Evolutionary conservation across 2,329 filamentous ascomycete species (phyloP), one percentile per base, ranked within the genome.

Genomic region (Pseudocercospora musae): DNA sequence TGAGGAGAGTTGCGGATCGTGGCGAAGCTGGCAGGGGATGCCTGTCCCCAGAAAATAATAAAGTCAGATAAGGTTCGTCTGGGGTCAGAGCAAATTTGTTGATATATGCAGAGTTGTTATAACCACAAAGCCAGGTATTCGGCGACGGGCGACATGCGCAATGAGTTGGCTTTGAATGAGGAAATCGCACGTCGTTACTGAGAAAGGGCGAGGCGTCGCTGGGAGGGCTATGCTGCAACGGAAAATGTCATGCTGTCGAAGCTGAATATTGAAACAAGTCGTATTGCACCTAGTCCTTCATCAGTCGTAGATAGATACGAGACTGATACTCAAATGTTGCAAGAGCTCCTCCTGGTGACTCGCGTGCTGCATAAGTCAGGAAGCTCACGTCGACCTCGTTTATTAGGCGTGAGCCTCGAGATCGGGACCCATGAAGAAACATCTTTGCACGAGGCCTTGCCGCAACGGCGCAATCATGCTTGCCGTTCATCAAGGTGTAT

Each of bases 1-100:
- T 52, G 48, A 31, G 48, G 48, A 52, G 23, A 29, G 48, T 52
- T 52, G 48, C 48, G 48, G 48, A n/a, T 52, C 48, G 23, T 52
- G 48, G 48, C 48, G 48, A 52, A 29, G 48, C 25, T 29, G 23
- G 13, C 48, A 29, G n/a, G 48, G 48, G 13, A 52, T 52, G 48
- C 48, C 25, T 52, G 48, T 52, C 48, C 21, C 25, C 11, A 10
- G 25, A 52, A 29, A 29, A 52, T 52, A 6, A 21, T 21, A 15
- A 23, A 23, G 44, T 15, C 44, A 48, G 44, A 48, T 48, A 52
- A 5, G 18, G 48, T 52, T 52, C 25, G 21, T n/a, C 48, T n/a
- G n/a, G 15, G 23, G 25, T 13, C 21, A n/a, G 10, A 3, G 48
- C 48, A 52, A 52, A 52, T 52, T 48, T 48, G 44, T 23, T 52